Base-by-base conservation (phyloP, 2,329 filamentous ascomycete genomes). In the Verticillium klebahnii region DNA sequence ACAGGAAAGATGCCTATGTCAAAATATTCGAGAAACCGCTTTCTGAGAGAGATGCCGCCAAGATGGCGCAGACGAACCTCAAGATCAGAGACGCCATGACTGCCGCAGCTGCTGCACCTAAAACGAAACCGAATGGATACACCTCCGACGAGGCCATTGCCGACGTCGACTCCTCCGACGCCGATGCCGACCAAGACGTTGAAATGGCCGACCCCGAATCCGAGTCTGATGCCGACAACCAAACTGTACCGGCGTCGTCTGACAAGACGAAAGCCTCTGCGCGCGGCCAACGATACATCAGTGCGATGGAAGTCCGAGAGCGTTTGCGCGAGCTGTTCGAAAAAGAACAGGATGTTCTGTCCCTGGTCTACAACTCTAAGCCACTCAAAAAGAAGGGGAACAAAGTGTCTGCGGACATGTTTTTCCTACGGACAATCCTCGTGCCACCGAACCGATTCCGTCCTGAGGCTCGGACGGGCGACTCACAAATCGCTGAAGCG, bases 361-460 rank as follows among this genome's bases (percentile, higher is more conserved):
- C 87, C 17, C 81, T 97, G n/a, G 79, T 99, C 5, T 99, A 97
- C 77, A 90, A 88, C 71, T 89, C 91, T 19, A 88, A 89, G 62
- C 86, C 89, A 5, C 73, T 75, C 9, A 79, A 82, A 5, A 88
- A 85, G 71, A 85, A 82, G 61, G 77, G 81, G 40, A 76, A 77
- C 7, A 78, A 78, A 19, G 80, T 92, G n/a, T 87, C 80, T 2
- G 86, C 92, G 1, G 91, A 97, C 67, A 97, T 98, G 88, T 98
- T 99, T 77, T 99, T 99, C 77, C 82, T 98, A 61, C 88, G 90
- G 61, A 89, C 88, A 39, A 80, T 99, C 59, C 81, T 98, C 15
- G 92, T 99, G 0, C 93, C 96, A 2, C 95, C 95, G 2, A 99
- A 97, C 73, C 90, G 89, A 69, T 99, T 90, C 74, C 88, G 95